Evolutionary conservation across 2,329 filamentous ascomycete species (phyloP), one percentile per base, ranked within the genome.

Genomic region (Pseudogymnoascus pannorum): DNA sequence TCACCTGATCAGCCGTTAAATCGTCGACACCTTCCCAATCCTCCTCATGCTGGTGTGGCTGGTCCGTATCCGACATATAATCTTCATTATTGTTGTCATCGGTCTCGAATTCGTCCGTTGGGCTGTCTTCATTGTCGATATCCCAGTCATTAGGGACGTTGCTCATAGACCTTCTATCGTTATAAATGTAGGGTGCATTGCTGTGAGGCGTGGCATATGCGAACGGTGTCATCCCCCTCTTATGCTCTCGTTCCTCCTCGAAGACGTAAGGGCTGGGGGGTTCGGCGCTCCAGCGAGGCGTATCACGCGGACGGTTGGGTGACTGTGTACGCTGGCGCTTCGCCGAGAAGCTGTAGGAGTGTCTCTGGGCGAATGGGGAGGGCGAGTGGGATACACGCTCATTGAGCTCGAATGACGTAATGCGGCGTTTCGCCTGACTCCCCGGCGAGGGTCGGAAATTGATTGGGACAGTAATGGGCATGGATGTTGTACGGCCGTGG

Each of bases 121-220:
- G 58, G 38, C 66, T 69, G 31, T 59, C 61, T 4, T 61, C 61
- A 12, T 61, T 61, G 22, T 63, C 60, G 29, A 61, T 64, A 12
- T 62, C 44, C n/a, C 42, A 57, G 33, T 58, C 36, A 14, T 36
- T 36, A 31, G 36, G 57, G 18, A 38, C 12, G 12, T 40, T 36
- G 5, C 29, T 33, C 31, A 38, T 33, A 12, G 26, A 26, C 48
- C 44, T 18, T 16, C 42, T 51, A 20, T 57, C 42, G 4, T 36
- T 51, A 26, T 35, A 38, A 11, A 68, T 61, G 57, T 70, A 72
- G 2, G 83, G 78, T 3, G 78, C 82, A 64, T 85, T 87, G 68
- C 87, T 91, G 69, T 87, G 80, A 0, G 89, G 89, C 0, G 89
- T 92, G 2, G 87, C 87, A 68, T 92, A 92, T n/a, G 85, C 86